Conservation (phyloP, 2,329 filamentous ascomycete species). For the Teratosphaeria gauchensis region DNA sequence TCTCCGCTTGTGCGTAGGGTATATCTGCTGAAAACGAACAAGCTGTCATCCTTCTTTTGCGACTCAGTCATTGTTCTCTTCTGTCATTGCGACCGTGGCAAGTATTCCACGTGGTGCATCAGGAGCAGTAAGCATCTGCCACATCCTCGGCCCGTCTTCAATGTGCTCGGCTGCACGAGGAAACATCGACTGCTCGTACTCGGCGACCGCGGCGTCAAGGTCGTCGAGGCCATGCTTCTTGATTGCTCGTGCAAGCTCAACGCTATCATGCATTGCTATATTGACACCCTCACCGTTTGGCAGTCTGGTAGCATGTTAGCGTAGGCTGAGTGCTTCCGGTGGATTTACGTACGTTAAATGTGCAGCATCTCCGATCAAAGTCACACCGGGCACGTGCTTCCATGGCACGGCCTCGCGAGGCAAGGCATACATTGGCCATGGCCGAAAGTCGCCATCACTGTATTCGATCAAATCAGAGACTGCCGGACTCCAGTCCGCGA, state of each 20-base stretch:
- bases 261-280: constrained; percentile 45
- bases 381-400: constrained; percentile 40
- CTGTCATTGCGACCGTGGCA: neutral
- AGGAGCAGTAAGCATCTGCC: neutral
- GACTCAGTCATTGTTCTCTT: neutral
- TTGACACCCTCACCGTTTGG: constrained; percentile 54
- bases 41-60: no score
- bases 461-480: constrained; percentile 35
- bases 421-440: constrained; percentile 43
- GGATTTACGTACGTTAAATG: constrained; percentile 25
- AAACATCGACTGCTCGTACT: constrained; percentile 26
- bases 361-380: constrained; percentile 51
- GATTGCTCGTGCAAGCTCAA: constrained; percentile 40
- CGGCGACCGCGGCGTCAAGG: constrained; percentile 16
- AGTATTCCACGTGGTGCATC: neutral
- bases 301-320: constrained; percentile 16
- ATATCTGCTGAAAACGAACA: no score
- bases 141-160: neutral
- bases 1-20: no score
- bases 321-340: neutral
- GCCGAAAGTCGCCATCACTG: constrained; percentile 30
- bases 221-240: constrained; percentile 16
- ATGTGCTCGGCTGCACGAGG: constrained; percentile 15
- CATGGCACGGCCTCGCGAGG: constrained; percentile 40
- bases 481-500: constrained; percentile 27